Percentiles rank a stretch among this genome's conserved stretches.
Conservation (phyloP, 257 asterid genomes). For the Lantana camara region DNA sequence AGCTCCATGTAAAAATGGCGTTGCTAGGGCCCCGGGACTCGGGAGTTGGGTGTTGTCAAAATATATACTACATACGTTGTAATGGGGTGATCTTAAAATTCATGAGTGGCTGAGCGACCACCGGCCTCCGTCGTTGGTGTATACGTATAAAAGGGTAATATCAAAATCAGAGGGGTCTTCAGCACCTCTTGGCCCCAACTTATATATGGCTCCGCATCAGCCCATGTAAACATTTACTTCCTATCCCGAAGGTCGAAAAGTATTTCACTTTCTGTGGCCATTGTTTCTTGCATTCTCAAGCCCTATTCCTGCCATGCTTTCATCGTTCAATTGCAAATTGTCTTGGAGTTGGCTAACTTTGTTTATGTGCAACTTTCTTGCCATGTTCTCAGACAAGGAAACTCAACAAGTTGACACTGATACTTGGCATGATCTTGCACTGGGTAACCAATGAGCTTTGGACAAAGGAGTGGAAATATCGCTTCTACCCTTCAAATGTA, state of each 20-base stretch:
- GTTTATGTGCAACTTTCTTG: constrained; percentile 19
- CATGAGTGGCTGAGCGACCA: too few species aligned
- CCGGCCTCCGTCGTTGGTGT: too few species aligned
- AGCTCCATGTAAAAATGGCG: too few species aligned
- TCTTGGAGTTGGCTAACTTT: neutral
- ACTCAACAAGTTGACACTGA: constrained; percentile 53
- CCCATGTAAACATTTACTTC: neutral
- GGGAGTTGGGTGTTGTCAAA: too few species aligned
- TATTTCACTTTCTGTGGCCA: neutral
- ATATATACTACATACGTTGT: too few species aligned
- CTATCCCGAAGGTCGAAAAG: neutral
- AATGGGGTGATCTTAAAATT: too few species aligned
- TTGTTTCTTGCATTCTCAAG: neutral
- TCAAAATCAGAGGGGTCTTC: too few species aligned
- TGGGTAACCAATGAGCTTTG: constrained; percentile 41
- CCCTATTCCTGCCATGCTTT: neutral
- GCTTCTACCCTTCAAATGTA: neutral
- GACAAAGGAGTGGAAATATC: neutral
- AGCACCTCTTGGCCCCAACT: too few species aligned
- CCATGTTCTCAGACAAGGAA: constrained; percentile 55
- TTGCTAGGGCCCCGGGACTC: too few species aligned
- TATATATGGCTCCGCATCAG: too few species aligned
- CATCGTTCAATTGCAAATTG: too few species aligned
- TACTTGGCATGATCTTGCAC: constrained; percentile 73
- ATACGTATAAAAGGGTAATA: too few species aligned